Evolutionary conservation across 257 asterid genomes (phyloP).

Genomic region (Solanum verrucosum): DNA sequence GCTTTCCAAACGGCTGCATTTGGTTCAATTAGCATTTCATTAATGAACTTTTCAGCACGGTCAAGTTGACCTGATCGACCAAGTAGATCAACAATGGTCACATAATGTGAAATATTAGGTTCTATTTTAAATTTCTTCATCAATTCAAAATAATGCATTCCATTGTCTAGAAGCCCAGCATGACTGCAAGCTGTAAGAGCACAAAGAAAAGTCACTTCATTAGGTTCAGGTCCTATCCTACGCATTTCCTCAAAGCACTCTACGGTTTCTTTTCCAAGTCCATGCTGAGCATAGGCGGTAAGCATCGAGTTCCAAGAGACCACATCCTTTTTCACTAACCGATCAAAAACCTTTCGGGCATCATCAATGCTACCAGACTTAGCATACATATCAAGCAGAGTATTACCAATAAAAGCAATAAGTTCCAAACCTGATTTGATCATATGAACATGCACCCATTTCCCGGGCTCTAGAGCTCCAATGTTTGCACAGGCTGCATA

Average conservation of each 20-base stretch:
- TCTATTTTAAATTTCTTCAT: slow-evolving; percentile 44
- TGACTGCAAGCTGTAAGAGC: slow-evolving; percentile 86
- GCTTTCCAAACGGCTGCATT: slow-evolving; percentile 73
- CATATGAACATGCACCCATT: slow-evolving; percentile 74
- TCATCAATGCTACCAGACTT: slow-evolving; percentile 69
- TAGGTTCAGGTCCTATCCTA: slow-evolving; percentile 42
- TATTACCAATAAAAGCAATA: slow-evolving; percentile 63
- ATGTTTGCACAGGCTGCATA: slow-evolving; percentile 57
- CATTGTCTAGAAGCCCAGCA: slow-evolving; percentile 59
- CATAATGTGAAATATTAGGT: slow-evolving; percentile 59
- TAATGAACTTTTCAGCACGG: slow-evolving; percentile 49
- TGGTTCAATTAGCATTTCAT: slow-evolving; percentile 52
- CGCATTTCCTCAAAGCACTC: slow-evolving; percentile 56
- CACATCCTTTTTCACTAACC: slow-evolving; percentile 45
- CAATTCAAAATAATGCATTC: slow-evolving; percentile 52
- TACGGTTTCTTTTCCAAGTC: slow-evolving; percentile 57
- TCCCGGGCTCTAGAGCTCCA: slow-evolving; percentile 79
- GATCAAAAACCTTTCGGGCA: slow-evolving; percentile 56
- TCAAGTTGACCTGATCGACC: slow-evolving; percentile 68
- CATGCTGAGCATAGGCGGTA: slow-evolving; percentile 79
- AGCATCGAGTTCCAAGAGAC: slow-evolving; percentile 91
- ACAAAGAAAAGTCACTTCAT: slow-evolving; percentile 55
- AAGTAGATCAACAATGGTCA: slow-evolving; percentile 52
- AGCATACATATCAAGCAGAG: slow-evolving; percentile 81
- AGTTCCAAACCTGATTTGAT: slow-evolving; percentile 47